phyloP scores from a whole-genome alignment of 106 monocot genomes.

The Xerophyta viscosa region DNA sequence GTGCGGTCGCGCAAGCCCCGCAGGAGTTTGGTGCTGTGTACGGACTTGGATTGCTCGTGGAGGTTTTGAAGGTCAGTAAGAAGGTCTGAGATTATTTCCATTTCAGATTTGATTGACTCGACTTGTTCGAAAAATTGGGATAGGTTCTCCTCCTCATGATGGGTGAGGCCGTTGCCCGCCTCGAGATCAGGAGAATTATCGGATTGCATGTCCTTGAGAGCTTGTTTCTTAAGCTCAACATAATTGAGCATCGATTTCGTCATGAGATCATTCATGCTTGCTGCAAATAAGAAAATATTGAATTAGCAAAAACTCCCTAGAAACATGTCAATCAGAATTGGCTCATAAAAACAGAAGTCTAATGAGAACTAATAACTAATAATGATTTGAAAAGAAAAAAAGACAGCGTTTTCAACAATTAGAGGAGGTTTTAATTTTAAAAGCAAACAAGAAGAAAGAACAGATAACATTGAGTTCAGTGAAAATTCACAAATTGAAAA shows the following conservation, averaged over 20 bases:
- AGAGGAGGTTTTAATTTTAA: too few species aligned
- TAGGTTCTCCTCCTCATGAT: conserved; percentile 36
- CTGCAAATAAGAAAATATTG: too few species aligned
- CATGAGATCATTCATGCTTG: conserved; percentile 4
- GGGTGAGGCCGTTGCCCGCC: conserved; percentile 8
- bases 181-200: conserved; percentile 18
- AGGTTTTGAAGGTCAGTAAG: conserved; percentile 22
- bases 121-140: conserved; percentile 32
- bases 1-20: conserved; percentile 25
- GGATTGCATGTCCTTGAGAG: conserved; percentile 7
- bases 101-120: conserved; percentile 26
- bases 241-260: conserved; percentile 2
- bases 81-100: conserved; percentile 18
- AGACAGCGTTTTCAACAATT: too few species aligned
- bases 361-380: too few species aligned
- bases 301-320: too few species aligned
- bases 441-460: too few species aligned
- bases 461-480: too few species aligned
- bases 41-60: conserved; percentile 20
- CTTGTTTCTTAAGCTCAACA: conserved; percentile 9
- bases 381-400: too few species aligned
- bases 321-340: too few species aligned
- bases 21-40: conserved; percentile 18
- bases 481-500: too few species aligned
- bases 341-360: too few species aligned